phyloP scores from a whole-genome alignment of 2,329 filamentous ascomycete species.

The Aaosphaeria arxii region DNA sequence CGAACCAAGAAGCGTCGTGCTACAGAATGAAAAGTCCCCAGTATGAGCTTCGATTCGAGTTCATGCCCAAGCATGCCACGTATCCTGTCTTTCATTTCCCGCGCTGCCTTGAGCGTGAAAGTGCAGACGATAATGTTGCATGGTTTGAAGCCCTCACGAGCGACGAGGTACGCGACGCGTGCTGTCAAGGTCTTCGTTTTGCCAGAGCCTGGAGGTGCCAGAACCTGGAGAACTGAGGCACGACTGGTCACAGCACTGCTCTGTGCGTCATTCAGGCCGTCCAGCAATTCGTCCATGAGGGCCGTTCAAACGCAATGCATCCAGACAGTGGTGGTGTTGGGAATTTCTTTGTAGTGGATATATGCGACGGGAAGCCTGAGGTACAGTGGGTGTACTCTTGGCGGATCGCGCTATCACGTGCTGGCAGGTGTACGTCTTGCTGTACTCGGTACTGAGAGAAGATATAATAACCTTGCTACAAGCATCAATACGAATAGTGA shows the following conservation, averaged over 20 bases:
- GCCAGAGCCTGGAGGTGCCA: conserved; percentile 67
- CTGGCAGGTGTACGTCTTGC: too few relatives aligned
- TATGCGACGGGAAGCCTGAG: too few relatives aligned
- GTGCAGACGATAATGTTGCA: conserved; percentile 92
- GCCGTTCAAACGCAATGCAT: too few relatives aligned
- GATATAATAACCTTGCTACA: too few relatives aligned
- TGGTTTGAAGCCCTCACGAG: conserved; percentile 68
- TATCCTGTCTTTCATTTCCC: conserved; percentile 90
- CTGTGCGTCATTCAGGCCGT: conserved; percentile 64
- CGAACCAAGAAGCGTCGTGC: conserved; percentile 76
- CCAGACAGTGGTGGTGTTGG: too few relatives aligned
- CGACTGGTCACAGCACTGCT: conserved; percentile 62
- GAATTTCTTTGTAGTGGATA: too few relatives aligned
- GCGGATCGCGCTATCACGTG: too few relatives aligned
- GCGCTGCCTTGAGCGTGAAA: conserved; percentile 92
- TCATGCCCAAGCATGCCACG: conserved; percentile 75
- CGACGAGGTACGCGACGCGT: conserved; percentile 84
- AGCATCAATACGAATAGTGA: too few relatives aligned
- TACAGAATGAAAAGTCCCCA: conserved; percentile 95
- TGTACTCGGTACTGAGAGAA: too few relatives aligned
- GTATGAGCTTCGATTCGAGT: conserved; percentile 70
- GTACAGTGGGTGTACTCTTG: too few relatives aligned
- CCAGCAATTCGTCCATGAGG: conserved; percentile 54
- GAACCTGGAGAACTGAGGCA: conserved; percentile 58
- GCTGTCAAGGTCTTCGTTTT: conserved; percentile 96